A percentile compares a stretch with the other conserved stretches of the same genome.
phyloP scores from a whole-genome alignment of 1,284 basidiomycete species.

The Pseudozyma sp. region DNA sequence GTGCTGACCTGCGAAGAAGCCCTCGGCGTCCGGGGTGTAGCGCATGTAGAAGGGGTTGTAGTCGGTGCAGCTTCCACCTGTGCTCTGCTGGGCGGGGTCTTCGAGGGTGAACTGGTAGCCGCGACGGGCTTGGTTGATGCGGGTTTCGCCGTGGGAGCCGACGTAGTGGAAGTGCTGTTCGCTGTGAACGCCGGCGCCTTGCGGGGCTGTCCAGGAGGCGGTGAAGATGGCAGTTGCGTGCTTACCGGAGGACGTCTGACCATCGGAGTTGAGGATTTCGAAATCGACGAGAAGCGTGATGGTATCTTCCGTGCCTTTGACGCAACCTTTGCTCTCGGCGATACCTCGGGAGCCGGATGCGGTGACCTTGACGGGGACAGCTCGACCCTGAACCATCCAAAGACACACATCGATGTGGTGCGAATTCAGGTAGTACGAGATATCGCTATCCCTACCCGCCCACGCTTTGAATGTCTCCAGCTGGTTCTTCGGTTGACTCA shows the following conservation, averaged over 20 bases:
- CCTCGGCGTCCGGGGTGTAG: slow-evolving; percentile 88
- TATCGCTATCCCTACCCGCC: slow-evolving; percentile 85
- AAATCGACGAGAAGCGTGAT: slow-evolving; percentile 94
- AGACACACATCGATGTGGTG: slow-evolving; percentile 81
- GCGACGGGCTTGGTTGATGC: slow-evolving; percentile 89
- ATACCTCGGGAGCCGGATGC: slow-evolving; percentile 89
- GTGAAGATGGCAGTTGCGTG: slow-evolving; percentile 86
- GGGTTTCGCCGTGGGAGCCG: slow-evolving; percentile 80
- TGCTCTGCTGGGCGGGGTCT: slow-evolving; percentile 81
- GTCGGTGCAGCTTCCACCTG: slow-evolving; percentile 57
- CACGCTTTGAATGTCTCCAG: slow-evolving; percentile 92
- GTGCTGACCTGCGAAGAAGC: slow-evolving; percentile 90
- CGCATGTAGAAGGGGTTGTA: slow-evolving; percentile 96
- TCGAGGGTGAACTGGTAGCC: slow-evolving; percentile 89
- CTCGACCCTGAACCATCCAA: slow-evolving; percentile 79
- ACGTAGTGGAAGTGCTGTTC: slow-evolving; percentile 82
- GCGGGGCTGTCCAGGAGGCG: slow-evolving; percentile 73
- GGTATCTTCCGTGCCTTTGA: slow-evolving; percentile 87
- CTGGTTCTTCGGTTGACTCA: slow-evolving; percentile 95
- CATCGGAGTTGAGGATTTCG: slow-evolving; percentile 77
- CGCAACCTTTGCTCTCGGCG: slow-evolving; percentile 87
- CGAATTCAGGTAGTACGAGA: slow-evolving; percentile 86
- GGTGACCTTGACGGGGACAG: slow-evolving; percentile 81
- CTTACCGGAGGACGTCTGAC: slow-evolving; percentile 72
- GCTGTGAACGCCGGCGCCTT: slow-evolving; percentile 76